A percentile compares a stretch with the other conserved stretches of the same genome.
These are phyloP conservation scores for Penicillium aurantiogriseum DNA, from an alignment of 2,329 filamentous ascomycete genomes.

Conservation along the genomic window DNA sequence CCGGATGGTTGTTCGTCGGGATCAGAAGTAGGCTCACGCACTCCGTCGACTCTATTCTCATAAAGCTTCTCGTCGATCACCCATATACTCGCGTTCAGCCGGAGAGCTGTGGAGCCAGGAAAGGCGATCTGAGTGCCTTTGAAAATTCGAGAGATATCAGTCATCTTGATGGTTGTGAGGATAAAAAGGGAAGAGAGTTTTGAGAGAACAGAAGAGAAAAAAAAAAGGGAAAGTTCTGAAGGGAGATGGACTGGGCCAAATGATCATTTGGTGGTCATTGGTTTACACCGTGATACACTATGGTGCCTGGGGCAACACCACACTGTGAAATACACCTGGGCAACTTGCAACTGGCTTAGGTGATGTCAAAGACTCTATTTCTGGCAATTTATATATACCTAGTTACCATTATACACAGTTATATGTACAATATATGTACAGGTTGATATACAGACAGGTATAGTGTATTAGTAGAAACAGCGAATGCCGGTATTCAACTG, in stretches of 20 bases:
- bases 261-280: background rate
- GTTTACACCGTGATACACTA: too few species aligned
- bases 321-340: too few species aligned
- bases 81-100: slow-evolving; percentile 4
- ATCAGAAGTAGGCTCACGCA: slow-evolving; percentile 1
- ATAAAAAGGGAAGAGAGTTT: background rate
- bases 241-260: background rate
- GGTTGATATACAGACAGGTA: background rate
- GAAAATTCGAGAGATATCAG: slow-evolving; percentile 6
- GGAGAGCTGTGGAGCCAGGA: slow-evolving; percentile 1
- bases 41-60: slow-evolving; percentile 7
- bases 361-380: too few species aligned
- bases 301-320: too few species aligned
- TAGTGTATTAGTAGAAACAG: background rate
- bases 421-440: background rate
- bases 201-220: background rate
- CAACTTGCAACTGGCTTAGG: too few species aligned
- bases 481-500: background rate
- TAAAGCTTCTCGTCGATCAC: slow-evolving; percentile 5
- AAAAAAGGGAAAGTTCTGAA: background rate
- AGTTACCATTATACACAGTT: too few species aligned
- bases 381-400: too few species aligned
- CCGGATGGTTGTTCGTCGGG: background rate
- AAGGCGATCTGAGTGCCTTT: slow-evolving; percentile 5
- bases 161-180: slow-evolving; percentile 4